These are phyloP conservation scores for Phytopythium helicoides DNA, from an alignment of 352 stramenopile species.

Conservation along the genomic window DNA sequence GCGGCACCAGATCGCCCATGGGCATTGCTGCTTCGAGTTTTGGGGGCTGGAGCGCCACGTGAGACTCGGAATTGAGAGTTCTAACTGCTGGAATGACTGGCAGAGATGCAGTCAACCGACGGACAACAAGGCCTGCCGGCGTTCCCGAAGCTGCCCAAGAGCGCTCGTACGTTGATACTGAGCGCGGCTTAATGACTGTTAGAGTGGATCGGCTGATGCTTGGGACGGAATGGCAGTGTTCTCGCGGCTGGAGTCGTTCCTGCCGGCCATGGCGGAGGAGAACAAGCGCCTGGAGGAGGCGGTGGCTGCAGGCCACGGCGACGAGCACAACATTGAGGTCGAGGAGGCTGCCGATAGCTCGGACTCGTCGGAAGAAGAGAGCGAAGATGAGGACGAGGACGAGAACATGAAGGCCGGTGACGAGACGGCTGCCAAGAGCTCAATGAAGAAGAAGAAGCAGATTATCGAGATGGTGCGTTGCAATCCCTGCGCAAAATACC, in stretches of 20 bases:
- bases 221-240: conserved; percentile 50
- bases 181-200: neutral
- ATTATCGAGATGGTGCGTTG: conserved; percentile 70
- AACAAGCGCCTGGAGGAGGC: conserved; percentile 74
- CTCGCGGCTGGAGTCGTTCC: conserved; percentile 67
- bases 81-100: neutral
- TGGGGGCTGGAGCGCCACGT: too few relatives aligned
- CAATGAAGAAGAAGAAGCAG: conserved; percentile 14
- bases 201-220: neutral
- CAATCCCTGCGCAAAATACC: neutral
- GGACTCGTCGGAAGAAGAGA: conserved; percentile 13
- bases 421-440: too few relatives aligned
- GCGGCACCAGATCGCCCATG: too few relatives aligned
- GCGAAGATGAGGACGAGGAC: conserved; percentile 14
- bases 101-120: conserved; percentile 5
- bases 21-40: too few relatives aligned
- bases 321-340: conserved; percentile 77
- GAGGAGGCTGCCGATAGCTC: conserved; percentile 13
- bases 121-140: conserved; percentile 22
- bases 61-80: neutral
- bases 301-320: conserved; percentile 49
- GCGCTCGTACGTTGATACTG: conserved; percentile 36
- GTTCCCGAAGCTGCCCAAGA: conserved; percentile 59
- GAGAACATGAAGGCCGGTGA: too few relatives aligned
- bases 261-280: conserved; percentile 68